Evolutionary conservation across 202 grass and related monocot genomes (phyloP).

Genomic region (Eragrostis tef): DNA sequence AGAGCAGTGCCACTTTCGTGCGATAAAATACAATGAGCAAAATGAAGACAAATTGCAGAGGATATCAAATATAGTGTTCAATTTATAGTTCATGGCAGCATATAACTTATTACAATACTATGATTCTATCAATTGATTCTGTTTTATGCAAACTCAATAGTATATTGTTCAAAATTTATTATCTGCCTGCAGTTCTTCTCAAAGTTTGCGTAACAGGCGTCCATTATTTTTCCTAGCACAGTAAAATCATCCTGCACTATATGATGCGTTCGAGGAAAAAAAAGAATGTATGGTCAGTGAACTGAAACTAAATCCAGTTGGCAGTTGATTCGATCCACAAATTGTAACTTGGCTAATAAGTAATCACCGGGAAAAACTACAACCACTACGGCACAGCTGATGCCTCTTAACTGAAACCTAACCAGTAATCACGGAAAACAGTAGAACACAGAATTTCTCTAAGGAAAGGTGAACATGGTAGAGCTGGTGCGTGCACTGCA

Average conservation of each 20-base stretch:
- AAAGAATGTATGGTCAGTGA: neutral
- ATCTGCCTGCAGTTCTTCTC: conserved; percentile 7
- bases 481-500: no score
- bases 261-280: no score
- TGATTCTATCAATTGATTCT: conserved; percentile 14
- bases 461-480: no score
- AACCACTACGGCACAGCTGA: no score
- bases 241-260: neutral
- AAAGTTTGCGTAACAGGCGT: neutral
- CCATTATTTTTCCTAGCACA: neutral
- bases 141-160: neutral
- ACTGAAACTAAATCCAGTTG: neutral
- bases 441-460: no score
- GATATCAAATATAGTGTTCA: neutral
- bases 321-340: neutral
- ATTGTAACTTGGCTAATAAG: no score
- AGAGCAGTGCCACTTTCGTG: neutral
- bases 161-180: conserved; percentile 21
- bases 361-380: no score
- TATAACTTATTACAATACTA: conserved; percentile 32
- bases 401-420: no score
- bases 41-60: neutral
- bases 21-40: conserved; percentile 13
- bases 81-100: conserved; percentile 39
- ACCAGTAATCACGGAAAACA: no score